Evolutionary conservation across 164 flowering plant genomes (phyloP).

Genomic region (Akebia trifoliata): DNA sequence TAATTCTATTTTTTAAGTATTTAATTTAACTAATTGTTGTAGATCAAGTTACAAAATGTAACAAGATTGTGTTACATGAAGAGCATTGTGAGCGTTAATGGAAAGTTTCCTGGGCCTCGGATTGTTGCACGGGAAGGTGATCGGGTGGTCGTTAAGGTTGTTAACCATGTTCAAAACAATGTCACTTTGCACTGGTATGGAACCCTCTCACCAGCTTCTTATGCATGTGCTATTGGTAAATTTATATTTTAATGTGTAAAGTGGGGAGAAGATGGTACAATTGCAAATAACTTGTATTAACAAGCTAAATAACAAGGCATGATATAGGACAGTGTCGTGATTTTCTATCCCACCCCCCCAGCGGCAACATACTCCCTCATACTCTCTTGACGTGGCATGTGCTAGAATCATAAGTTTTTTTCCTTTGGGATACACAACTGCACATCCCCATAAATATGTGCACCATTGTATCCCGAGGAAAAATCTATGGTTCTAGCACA

Average conservation of each 20-base stretch:
- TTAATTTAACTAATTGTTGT: constrained; percentile 5
- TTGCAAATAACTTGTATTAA: too few relatives aligned
- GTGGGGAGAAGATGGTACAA: neutral
- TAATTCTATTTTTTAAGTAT: neutral
- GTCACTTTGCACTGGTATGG: constrained; percentile 32
- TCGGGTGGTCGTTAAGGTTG: constrained; percentile 28
- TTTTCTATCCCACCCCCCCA: too few relatives aligned
- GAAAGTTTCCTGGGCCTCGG: constrained; percentile 9
- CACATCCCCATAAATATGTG: too few relatives aligned
- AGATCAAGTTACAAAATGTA: constrained; percentile 24
- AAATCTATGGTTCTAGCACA: too few relatives aligned
- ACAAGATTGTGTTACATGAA: constrained; percentile 12
- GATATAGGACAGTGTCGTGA: too few relatives aligned
- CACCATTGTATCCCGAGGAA: too few relatives aligned
- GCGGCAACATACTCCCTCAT: too few relatives aligned
- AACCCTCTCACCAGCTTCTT: neutral
- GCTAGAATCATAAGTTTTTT: too few relatives aligned
- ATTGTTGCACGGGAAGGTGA: constrained; percentile 36
- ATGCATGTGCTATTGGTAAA: neutral
- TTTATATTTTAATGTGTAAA: neutral
- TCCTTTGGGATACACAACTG: too few relatives aligned
- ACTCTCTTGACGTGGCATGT: too few relatives aligned
- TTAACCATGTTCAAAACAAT: constrained; percentile 31
- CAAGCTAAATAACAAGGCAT: too few relatives aligned
- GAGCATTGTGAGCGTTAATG: constrained; percentile 23